phyloP scores from a whole-genome alignment of 2,329 filamentous ascomycete species.

The Tolypocladium album region DNA sequence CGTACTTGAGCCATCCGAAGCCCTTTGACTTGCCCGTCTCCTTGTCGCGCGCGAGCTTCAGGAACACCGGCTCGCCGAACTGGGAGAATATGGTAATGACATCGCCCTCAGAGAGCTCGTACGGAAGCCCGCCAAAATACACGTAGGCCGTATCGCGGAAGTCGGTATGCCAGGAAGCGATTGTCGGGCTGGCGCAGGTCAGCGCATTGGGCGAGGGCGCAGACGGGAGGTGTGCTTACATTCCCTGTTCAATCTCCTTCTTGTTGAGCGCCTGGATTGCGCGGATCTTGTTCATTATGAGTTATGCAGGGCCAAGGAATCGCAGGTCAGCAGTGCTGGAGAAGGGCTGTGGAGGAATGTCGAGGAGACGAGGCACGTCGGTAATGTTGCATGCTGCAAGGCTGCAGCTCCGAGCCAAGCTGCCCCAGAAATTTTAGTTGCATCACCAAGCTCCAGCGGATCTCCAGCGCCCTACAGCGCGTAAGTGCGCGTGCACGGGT shows the following conservation, averaged over 20 bases:
- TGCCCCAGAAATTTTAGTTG: background rate
- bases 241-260: conserved; percentile 80
- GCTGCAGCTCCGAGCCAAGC: background rate
- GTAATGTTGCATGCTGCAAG: conserved; percentile 1
- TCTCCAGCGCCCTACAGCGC: background rate
- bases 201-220: background rate
- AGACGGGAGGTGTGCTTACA: conserved; percentile 40
- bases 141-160: conserved; percentile 96
- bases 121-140: conserved; percentile 90
- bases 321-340: background rate
- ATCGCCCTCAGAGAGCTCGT: conserved; percentile 89
- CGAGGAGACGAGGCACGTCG: background rate
- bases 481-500: conserved; percentile 12
- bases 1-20: conserved; percentile 95
- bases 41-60: conserved; percentile 88
- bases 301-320: background rate
- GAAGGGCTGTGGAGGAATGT: background rate
- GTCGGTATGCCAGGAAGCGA: conserved; percentile 93
- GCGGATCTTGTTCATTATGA: conserved; percentile 82
- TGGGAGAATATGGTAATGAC: conserved; percentile 95
- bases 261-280: conserved; percentile 90
- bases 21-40: conserved; percentile 92
- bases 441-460: background rate
- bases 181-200: conserved; percentile 49
- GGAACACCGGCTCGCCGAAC: conserved; percentile 86